Base-by-base conservation (phyloP, 345 rosid genomes). In the Sapria himalayana region DNA sequence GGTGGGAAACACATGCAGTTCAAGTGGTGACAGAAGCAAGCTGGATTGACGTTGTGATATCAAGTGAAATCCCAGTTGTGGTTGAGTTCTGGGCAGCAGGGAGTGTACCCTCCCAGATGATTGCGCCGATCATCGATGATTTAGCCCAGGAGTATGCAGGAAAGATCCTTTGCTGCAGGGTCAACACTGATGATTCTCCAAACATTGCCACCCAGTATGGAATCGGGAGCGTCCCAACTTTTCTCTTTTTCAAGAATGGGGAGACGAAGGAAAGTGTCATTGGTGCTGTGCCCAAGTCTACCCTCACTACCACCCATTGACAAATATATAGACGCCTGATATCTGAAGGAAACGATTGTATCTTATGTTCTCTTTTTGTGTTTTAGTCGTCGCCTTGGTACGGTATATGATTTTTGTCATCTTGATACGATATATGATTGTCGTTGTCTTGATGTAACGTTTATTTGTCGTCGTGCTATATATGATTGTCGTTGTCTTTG, bases 21-120 rank as follows among this genome's bases (percentile, higher is more conserved):
- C 42, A 54, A 37, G 73, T 31, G 20, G 77, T 61, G 52, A 66
- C 73, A 5, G 91, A 71, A 25, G 45, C 77, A 20, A 58, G 49
- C 49, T 78, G 91, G 91, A 57, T 51, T 9, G 43, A 11, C 17
- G 44, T 39, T 22, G 80, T 74, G 29, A 43, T 69, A 3, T 58
- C 46, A 7, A 49, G 56, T 15, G 46, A 56, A 2, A 67, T 9
- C 36, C 80, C 80, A 3, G 78, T 70, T 19, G 63, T 78, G 22
- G 91, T 78, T 51, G 78, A 78, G 60, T 78, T 78, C 33, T 78
- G 82, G 80, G 84, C 91, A 5, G 77, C 91, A 10, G 74, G 91
- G 91, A 74, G 91, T 14, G 91, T 82, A 23, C 91, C 91, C 10
- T 78, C 80, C 52, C 59, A 73, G 39, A 74, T 78, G 77, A 72